A percentile compares a stretch with the other conserved stretches of the same genome.
Evolutionary conservation across 805 yeast species (phyloP).

Genomic region (Geotrichum ghanense): DNA sequence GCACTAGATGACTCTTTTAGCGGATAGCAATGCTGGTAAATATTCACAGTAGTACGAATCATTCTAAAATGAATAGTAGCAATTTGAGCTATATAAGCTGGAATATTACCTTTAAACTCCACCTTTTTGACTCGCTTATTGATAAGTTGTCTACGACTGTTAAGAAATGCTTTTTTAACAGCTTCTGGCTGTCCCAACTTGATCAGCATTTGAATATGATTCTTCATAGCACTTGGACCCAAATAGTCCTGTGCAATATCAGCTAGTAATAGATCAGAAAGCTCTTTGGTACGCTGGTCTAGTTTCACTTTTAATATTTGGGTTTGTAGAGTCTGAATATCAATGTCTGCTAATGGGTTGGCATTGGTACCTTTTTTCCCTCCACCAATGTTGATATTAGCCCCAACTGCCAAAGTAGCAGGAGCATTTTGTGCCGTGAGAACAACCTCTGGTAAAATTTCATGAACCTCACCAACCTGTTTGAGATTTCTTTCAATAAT

Average conservation of each 20-base stretch:
- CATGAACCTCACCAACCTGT: conserved; percentile 19
- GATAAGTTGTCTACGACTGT: conserved; percentile 36
- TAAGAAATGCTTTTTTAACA: conserved; percentile 39
- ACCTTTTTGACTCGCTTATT: conserved; percentile 37
- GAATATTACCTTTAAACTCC: conserved; percentile 43
- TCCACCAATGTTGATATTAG: neutral
- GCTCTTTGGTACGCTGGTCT: conserved; percentile 16
- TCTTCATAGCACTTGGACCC: conserved; percentile 16
- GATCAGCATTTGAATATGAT: conserved; percentile 27
- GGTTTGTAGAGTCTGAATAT: neutral
- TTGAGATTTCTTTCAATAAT: conserved; percentile 15
- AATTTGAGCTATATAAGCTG: conserved; percentile 45
- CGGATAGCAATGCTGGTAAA: conserved; percentile 31
- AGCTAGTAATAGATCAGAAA: conserved; percentile 26
- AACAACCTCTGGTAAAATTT: conserved; percentile 11
- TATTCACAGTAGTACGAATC: conserved; percentile 44
- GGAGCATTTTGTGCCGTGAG: conserved; percentile 20
- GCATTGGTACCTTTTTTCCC: neutral
- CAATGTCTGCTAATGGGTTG: neutral
- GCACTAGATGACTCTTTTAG: conserved; percentile 37
- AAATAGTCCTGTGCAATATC: conserved; percentile 23
- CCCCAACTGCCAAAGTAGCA: conserved; percentile 6
- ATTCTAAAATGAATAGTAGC: conserved; percentile 53
- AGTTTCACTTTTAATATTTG: conserved; percentile 14
- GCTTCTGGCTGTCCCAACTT: conserved; percentile 34